Percentiles rank a stretch among this genome's conserved stretches.
phyloP scores from a whole-genome alignment of 495 filamentous ascomycete species.

The Neurospora sp. region DNA sequence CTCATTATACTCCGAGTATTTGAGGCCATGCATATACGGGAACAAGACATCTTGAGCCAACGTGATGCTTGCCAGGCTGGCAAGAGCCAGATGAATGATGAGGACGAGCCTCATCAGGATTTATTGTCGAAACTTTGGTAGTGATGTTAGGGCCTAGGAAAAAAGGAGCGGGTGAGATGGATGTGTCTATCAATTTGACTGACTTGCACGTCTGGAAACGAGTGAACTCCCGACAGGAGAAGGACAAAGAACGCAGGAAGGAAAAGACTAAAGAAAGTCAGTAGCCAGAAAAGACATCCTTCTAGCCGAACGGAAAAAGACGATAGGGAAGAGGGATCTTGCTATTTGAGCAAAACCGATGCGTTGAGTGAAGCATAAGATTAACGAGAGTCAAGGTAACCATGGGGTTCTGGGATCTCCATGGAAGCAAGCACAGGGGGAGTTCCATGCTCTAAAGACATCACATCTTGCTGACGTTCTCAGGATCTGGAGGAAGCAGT shows the following conservation, averaged over 20 bases:
- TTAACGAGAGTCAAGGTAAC: conserved; percentile 19
- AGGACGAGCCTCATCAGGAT: conserved; percentile 10
- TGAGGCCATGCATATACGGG: conserved; percentile 11
- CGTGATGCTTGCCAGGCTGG: conserved; percentile 7
- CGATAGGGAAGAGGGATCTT: neutral
- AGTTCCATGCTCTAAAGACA: no score
- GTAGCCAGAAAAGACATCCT: neutral
- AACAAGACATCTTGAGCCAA: conserved; percentile 11
- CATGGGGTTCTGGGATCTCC: neutral
- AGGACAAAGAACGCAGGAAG: neutral
- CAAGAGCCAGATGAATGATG: conserved; percentile 11
- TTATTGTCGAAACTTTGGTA: neutral
- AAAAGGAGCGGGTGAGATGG: neutral
- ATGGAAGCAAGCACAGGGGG: neutral
- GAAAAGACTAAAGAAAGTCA: neutral
- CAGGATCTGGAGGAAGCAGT: neutral
- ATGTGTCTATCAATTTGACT: neutral
- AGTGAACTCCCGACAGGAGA: neutral
- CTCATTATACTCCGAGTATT: conserved; percentile 12
- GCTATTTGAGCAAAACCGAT: conserved; percentile 9
- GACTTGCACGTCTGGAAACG: conserved; percentile 4
- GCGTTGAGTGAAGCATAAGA: conserved; percentile 2
- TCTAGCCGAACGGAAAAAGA: neutral
- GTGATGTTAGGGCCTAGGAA: neutral
- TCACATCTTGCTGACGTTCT: no score